Evolutionary conservation across 345 rosid genomes (phyloP).

Genomic region (Citrus sp.): DNA sequence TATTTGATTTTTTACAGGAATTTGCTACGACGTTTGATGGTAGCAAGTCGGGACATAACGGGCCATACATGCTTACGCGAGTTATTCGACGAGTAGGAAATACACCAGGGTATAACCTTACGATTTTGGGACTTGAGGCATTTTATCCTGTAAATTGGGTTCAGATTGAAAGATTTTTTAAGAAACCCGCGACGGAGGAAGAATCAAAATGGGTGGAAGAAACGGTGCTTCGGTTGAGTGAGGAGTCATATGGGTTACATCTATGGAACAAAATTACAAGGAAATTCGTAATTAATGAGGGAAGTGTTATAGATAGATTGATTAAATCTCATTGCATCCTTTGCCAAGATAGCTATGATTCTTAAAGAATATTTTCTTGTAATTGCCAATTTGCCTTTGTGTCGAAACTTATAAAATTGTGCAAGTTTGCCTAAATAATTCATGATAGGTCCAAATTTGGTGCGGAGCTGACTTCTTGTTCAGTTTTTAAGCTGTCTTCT

Average conservation of each 20-base stretch:
- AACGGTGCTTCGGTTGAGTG: slow-evolving; percentile 28
- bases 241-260: slow-evolving; percentile 40
- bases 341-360: neutral
- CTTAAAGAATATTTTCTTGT: neutral
- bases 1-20: slow-evolving; percentile 50
- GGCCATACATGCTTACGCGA: slow-evolving; percentile 60
- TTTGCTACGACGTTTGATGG: slow-evolving; percentile 62
- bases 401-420: no score
- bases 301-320: slow-evolving; percentile 1
- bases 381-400: neutral
- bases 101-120: slow-evolving; percentile 31
- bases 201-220: slow-evolving; percentile 44
- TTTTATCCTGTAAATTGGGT: slow-evolving; percentile 71
- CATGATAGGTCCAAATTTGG: no score
- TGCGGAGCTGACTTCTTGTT: no score
- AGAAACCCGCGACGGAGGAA: slow-evolving; percentile 38
- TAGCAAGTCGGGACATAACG: slow-evolving; percentile 67
- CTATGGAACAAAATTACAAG: slow-evolving; percentile 37
- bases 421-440: no score
- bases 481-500: no score
- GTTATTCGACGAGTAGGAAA: slow-evolving; percentile 36
- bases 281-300: neutral
- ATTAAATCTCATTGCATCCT: neutral
- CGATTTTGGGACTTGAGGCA: slow-evolving; percentile 53
- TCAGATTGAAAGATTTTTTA: slow-evolving; percentile 43